Conservation (phyloP, 257 asterid genomes). For the Solanum verrucosum region DNA sequence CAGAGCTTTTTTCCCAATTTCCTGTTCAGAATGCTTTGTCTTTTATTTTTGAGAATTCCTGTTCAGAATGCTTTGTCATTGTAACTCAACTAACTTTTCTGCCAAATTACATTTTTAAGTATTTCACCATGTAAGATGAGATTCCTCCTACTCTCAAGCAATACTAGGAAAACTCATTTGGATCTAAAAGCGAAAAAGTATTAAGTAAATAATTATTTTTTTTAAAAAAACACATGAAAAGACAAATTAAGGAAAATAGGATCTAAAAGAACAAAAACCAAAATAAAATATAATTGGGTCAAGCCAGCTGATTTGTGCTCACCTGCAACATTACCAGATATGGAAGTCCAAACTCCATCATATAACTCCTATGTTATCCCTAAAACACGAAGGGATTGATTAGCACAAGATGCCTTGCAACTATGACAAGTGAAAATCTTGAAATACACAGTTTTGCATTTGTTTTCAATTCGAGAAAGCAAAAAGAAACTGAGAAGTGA, state of each 20-base stretch:
- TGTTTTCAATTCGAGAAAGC: neutral
- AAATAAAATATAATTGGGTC: neutral
- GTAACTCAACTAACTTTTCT: neutral
- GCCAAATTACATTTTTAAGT: neutral
- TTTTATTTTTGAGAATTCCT: neutral
- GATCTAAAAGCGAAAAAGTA: neutral
- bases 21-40: neutral
- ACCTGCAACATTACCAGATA: neutral
- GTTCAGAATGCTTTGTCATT: neutral
- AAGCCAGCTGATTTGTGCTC: neutral
- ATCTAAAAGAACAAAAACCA: no score
- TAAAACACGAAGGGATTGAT: neutral
- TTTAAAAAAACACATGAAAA: no score
- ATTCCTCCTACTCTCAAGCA: neutral
- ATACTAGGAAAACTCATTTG: neutral
- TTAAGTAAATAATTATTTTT: no score
- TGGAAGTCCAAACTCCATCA: neutral
- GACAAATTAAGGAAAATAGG: no score
- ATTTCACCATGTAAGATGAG: neutral
- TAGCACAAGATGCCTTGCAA: neutral
- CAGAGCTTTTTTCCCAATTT: neutral
- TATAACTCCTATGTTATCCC: neutral
- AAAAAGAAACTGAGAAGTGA: neutral
- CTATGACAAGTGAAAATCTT: neutral
- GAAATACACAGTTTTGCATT: neutral